phyloP scores from a whole-genome alignment of 2,329 filamentous ascomycete genomes.

The Davidsoniella neocaledoniae region DNA sequence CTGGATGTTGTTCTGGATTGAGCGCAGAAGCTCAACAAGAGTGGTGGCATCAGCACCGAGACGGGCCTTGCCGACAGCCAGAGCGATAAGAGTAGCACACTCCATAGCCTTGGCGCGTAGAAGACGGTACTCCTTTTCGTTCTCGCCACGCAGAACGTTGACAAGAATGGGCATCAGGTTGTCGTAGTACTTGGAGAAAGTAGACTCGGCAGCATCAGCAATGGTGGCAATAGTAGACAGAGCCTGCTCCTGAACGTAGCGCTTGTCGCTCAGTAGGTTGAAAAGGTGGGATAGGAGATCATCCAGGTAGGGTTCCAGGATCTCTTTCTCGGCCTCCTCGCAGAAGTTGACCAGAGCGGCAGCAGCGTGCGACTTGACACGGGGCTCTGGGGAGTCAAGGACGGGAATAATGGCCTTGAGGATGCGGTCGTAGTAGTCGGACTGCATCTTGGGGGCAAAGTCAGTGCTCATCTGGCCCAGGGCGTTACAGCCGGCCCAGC shows the following conservation, averaged over 20 bases:
- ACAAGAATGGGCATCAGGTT: constrained; percentile 91
- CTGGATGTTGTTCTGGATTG: constrained; percentile 71
- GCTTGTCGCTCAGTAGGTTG: constrained; percentile 75
- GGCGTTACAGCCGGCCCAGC: constrained; percentile 95
- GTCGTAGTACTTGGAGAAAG: constrained; percentile 90
- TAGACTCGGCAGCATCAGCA: constrained; percentile 91
- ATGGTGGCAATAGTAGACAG: constrained; percentile 96
- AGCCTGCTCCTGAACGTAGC: constrained; percentile 94
- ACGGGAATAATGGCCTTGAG: constrained; percentile 86
- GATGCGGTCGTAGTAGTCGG: constrained; percentile 78
- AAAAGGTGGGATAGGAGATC: constrained; percentile 73
- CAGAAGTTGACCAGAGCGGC: constrained; percentile 99
- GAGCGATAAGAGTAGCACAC: constrained; percentile 85
- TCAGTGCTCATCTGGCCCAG: constrained; percentile 99
- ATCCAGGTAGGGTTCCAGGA: constrained; percentile 85
- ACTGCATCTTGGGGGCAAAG: constrained; percentile 95
- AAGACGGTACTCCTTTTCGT: constrained; percentile 81
- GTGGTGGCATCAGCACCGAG: constrained; percentile 77
- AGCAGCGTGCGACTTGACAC: constrained; percentile 91
- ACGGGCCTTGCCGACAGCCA: constrained; percentile 86
- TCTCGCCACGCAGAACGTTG: constrained; percentile 73
- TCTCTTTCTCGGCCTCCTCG: constrained; percentile 86
- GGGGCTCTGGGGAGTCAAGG: constrained; percentile 72
- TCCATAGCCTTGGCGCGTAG: constrained; percentile 97
- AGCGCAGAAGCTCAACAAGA: constrained; percentile 72